Evolutionary conservation across 164 flowering plant species (phyloP), one percentile per base, ranked within the genome.

Genomic region (Aristolochia fimbriata): DNA sequence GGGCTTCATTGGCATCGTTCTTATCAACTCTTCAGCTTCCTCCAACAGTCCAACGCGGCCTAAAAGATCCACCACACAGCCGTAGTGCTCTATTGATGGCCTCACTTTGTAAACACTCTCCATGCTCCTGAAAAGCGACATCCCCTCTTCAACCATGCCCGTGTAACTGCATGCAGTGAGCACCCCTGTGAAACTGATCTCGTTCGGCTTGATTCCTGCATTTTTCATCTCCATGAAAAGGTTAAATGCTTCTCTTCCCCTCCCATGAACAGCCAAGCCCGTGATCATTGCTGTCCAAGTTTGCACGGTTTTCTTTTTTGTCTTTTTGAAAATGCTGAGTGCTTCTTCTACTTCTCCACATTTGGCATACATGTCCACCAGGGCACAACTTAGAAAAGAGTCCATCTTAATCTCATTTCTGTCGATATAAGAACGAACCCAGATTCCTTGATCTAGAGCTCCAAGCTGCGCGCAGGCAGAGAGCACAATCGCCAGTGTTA

Each of bases 11-110:
- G 87, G 81, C 84, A 82, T 78, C 17, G 52, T 62, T 47, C 67
- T 65, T 15, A 75, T 68, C 47, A 82, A 8, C 55, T 69, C 69
- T 68, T 62, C 63, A 15, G 82, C 84, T 68, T 82, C 83, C 41
- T 70, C 55, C 27, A 82, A 71, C 59, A 51, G 41, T 50, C 84
- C 84, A 10, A 78, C 78, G 68, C 83, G 74, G 51, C 84, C 78
- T 6, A 82, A 70, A 53, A 82, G 75, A 47, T 82, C 77, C 49
- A 77, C 81, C 84, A 82, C 72, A 66, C 84, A 80, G 3, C 84
- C 84, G 41, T 76, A 82, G 50, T 80, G 82, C 71, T 78, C 82
- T 17, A 76, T 67, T 2, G 67, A 52, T 19, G 82, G 83, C 4
- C 41, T 73, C 68, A 76, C 27, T 23, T 48, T 43, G 59, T 77